Evolutionary conservation across 768 basidiomycete species (phyloP).

Genomic region (Mycena chlorophos): DNA sequence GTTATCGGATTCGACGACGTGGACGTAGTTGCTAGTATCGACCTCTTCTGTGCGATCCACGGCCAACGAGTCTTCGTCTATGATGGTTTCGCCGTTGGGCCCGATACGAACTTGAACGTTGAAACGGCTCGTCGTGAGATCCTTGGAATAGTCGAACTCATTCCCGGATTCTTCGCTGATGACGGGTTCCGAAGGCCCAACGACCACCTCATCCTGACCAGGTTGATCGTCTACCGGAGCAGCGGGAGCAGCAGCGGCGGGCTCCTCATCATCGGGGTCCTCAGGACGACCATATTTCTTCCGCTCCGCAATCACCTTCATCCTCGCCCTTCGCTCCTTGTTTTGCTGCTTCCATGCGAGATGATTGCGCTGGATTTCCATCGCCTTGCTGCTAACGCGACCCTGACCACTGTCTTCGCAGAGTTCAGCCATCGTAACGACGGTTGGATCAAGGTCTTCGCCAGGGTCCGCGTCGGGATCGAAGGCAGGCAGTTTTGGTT

Average conservation of each 20-base stretch:
- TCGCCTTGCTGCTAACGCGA: conserved; percentile 74
- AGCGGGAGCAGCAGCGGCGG: conserved; percentile 9
- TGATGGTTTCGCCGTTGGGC: conserved; percentile 81
- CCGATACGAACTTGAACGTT: conserved; percentile 88
- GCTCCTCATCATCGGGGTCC: conserved; percentile 38
- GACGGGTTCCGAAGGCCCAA: conserved; percentile 15
- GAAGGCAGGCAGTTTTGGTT: conserved; percentile 53
- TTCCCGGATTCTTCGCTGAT: conserved; percentile 49
- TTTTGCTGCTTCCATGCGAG: conserved; percentile 70
- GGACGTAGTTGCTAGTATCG: conserved; percentile 66
- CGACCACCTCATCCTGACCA: conserved; percentile 9
- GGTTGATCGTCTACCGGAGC: conserved; percentile 2
- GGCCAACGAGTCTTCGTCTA: conserved; percentile 82
- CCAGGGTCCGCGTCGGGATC: conserved; percentile 65
- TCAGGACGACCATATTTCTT: conserved; percentile 71
- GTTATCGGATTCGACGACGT: conserved; percentile 79
- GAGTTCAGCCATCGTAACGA: conserved; percentile 77
- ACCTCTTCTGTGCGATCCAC: conserved; percentile 77
- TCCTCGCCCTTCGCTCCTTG: conserved; percentile 62
- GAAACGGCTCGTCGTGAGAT: conserved; percentile 66
- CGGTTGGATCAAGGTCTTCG: conserved; percentile 79
- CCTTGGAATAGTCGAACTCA: conserved; percentile 70
- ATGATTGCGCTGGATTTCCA: conserved; percentile 70
- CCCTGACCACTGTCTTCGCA: conserved; percentile 80
- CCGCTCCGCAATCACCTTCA: conserved; percentile 64